Conservation (phyloP, 305 asterid species). For the Fraxinus xanthoxyloides region DNA sequence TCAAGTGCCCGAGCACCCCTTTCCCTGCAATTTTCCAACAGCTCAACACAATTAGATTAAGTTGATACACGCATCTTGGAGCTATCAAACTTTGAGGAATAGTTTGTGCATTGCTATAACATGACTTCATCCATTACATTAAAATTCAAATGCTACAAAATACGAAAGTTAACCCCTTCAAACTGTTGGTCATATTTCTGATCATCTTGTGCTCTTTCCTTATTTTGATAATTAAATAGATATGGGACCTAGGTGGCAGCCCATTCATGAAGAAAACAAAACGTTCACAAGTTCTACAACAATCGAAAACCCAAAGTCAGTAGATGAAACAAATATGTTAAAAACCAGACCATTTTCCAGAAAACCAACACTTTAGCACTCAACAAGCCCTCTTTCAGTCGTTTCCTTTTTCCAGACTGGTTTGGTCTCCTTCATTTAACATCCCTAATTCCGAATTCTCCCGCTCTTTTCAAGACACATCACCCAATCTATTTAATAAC, state of each 20-base stretch:
- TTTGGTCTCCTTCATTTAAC: neutral
- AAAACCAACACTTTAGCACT: neutral
- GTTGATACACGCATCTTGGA: neutral
- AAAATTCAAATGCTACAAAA: neutral
- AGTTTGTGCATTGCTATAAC: neutral
- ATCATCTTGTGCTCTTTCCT: neutral
- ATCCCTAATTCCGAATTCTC: neutral
- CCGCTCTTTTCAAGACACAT: neutral
- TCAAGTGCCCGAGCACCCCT: slow-evolving; percentile 91
- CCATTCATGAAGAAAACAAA: neutral
- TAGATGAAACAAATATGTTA: neutral
- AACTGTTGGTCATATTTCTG: neutral
- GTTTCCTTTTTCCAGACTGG: neutral
- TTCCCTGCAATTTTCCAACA: slow-evolving; percentile 55
- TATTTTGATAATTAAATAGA: neutral
- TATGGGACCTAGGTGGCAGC: neutral
- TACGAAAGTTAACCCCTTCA: neutral
- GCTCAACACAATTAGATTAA: neutral
- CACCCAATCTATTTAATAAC: neutral
- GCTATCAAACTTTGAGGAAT: neutral
- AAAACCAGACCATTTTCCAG: neutral
- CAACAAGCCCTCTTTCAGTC: neutral
- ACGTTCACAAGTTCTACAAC: neutral
- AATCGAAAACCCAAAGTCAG: neutral
- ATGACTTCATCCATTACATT: neutral